phyloP scores from a whole-genome alignment of 257 asterid genomes.

The Nicotiana tabacum region DNA sequence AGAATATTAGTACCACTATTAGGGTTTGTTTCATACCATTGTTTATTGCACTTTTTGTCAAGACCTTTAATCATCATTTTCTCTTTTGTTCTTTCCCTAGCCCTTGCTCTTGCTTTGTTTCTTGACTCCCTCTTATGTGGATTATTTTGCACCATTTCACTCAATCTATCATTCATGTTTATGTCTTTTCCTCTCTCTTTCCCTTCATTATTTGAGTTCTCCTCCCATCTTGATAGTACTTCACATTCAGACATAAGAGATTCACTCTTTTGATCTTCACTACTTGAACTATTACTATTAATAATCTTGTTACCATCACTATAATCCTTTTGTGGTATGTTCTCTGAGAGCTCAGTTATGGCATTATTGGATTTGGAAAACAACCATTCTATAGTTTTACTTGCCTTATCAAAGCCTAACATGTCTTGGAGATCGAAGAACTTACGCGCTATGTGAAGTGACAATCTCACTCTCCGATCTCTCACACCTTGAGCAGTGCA shows the following conservation, averaged over 20 bases:
- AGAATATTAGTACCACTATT: conserved; percentile 13
- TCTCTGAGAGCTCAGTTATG: conserved; percentile 39
- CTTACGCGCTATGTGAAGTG: conserved; percentile 63
- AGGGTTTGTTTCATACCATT: conserved; percentile 16
- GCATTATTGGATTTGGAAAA: conserved; percentile 50
- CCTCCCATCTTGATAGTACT: conserved; percentile 28
- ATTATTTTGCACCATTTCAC: conserved; percentile 2
- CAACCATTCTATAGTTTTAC: conserved; percentile 79
- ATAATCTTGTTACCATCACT: neutral
- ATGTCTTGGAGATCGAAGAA: conserved; percentile 78
- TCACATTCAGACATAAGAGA: conserved; percentile 38
- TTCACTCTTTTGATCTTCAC: conserved; percentile 16
- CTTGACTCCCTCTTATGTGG: conserved; percentile 27
- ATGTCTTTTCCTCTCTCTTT: neutral
- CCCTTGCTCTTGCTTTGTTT: conserved; percentile 51
- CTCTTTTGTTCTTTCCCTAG: conserved; percentile 48
- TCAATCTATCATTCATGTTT: too few species aligned
- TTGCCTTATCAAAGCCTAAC: conserved; percentile 68
- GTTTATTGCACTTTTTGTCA: neutral
- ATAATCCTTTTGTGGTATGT: conserved; percentile 18
- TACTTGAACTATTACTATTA: neutral
- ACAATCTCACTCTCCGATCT: conserved; percentile 62
- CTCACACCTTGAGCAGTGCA: conserved; percentile 74
- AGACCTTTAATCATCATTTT: conserved; percentile 48
- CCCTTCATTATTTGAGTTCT: neutral